Evolutionary conservation across 495 filamentous ascomycete genomes (phyloP), one percentile per base, ranked within the genome.

Genomic region (Talaromyces adpressus): DNA sequence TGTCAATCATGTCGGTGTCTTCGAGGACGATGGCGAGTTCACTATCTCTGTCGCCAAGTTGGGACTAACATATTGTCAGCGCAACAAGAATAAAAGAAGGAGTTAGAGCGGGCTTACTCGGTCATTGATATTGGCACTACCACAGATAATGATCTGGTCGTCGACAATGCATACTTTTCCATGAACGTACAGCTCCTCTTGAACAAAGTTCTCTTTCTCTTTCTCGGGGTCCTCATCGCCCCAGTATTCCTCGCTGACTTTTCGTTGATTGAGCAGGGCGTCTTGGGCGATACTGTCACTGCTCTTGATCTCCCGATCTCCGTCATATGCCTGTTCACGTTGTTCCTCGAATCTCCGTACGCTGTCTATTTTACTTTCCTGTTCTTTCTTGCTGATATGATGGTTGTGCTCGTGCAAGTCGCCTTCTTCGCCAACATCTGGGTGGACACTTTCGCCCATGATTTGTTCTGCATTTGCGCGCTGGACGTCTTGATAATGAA

Each of bases 181-280:
- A 70, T 98, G 93, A 41, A 97, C 84, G 66, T 97, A 98, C 1
- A 97, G 82, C 77, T 98, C 92, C 71, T 98, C 93, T 69, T 97
- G 93, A 56, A 97, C 85, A 76, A 96, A 91, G 66, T 94, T 91
- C 25, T 89, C 84, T 65, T 89, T 86, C 69, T 97, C 93, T 14
- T 82, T 81, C 63, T 92, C 82, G 0, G 84, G 77, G 7, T 88
- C 80, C 2, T 87, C 88, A 6, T 91, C 82, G 2, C 30, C 74
- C 89, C 90, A 96, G 4, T 71, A 53, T 68, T 92, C 90, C 9
- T 91, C 85, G 1, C 81, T 83, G 12, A 93, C 76, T 49, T 82
- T 84, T 4, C 82, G 82, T 18, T 81, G 83, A 58, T 83, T 81
- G 14, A 89, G 77, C 92, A 97, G 93, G 58, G 91, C 92, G 61